Base-by-base conservation (phyloP, 352 stramenopile species). In the Halophytophthora polymorphica region DNA sequence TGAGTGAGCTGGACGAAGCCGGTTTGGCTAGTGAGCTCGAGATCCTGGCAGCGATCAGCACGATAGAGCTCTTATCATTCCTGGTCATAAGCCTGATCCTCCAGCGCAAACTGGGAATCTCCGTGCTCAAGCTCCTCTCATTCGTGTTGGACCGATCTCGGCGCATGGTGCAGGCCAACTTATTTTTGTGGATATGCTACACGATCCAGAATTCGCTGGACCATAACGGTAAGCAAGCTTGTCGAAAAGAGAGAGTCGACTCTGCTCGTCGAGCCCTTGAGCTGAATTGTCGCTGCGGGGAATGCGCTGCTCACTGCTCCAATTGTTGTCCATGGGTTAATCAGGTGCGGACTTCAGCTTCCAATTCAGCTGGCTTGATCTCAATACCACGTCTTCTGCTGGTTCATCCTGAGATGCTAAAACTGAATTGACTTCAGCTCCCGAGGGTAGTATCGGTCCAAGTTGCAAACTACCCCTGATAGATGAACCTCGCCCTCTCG, bases 111-210 rank as follows among this genome's bases (percentile, higher is more conserved):
- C 48, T 52, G 15, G 40, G 51, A 1, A 50, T 66, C n/a, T 53
- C 46, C 0, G 45, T 50, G 40, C 39, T 60, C 33, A 50, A 53
- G 19, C 29, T 60, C 38, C 50, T 60, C 3, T 60, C 57, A 1
- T 65, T 60, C 33, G 44, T 59, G 19, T 50, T 64, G 13, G 37
- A 50, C 17, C 17, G 31, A 18, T 38, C 37, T 6, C 50, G 49
- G 40, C 39, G 33, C 12, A 38, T 59, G 12, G 50, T 59, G 18
- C 56, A 64, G 23, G 52, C 38, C 12, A 64, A 53, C 19, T 33
- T 64, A 14, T 43, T 60, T 17, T 23, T 64, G 35, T 56, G 50
- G 45, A 59, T 59, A 8, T 53, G 59, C 34, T 60, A 64, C 49
- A 58, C 56, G 11, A 49, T 64, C 11, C 50, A 64, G 38, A 56